Evolutionary conservation across 306 rosid genomes (phyloP).

Genomic region (Fragaria nilgerrensis): DNA sequence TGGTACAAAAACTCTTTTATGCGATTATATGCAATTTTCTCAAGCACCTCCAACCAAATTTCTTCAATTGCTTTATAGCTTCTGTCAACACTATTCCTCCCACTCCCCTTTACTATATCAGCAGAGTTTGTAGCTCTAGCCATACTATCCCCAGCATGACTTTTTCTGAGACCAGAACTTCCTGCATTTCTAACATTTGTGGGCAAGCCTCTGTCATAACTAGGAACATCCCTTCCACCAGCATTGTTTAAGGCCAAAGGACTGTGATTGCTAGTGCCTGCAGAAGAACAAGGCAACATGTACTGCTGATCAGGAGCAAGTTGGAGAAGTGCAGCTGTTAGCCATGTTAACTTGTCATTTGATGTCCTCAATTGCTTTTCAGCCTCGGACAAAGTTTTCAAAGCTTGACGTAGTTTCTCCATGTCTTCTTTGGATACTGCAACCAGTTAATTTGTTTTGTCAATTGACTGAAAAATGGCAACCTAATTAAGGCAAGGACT

Average conservation of each 20-base stretch:
- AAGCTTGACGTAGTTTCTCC: slow-evolving; percentile 97
- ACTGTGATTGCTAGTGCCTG: slow-evolving; percentile 79
- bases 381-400: slow-evolving; percentile 90
- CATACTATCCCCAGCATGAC: slow-evolving; percentile 41
- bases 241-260: slow-evolving; percentile 55
- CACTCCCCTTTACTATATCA: slow-evolving; percentile 39
- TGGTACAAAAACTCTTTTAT: slow-evolving; percentile 69
- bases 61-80: slow-evolving; percentile 58
- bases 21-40: slow-evolving; percentile 62
- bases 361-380: slow-evolving; percentile 96
- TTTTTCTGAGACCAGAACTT: slow-evolving; percentile 49
- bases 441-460: slow-evolving; percentile 11
- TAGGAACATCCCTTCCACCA: slow-evolving; percentile 39
- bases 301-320: slow-evolving; percentile 98
- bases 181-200: slow-evolving; percentile 52
- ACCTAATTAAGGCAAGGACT: background rate
- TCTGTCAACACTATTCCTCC: slow-evolving; percentile 46
- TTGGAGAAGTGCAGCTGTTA: slow-evolving; percentile 97
- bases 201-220: slow-evolving; percentile 48
- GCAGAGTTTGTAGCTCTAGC: slow-evolving; percentile 31
- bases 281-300: slow-evolving; percentile 84
- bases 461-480: background rate
- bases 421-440: slow-evolving; percentile 89
- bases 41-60: slow-evolving; percentile 90
- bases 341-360: slow-evolving; percentile 92